Evolutionary conservation across 805 yeast genomes (phyloP).

Genomic region (Ogataea nakhonphanomensis): DNA sequence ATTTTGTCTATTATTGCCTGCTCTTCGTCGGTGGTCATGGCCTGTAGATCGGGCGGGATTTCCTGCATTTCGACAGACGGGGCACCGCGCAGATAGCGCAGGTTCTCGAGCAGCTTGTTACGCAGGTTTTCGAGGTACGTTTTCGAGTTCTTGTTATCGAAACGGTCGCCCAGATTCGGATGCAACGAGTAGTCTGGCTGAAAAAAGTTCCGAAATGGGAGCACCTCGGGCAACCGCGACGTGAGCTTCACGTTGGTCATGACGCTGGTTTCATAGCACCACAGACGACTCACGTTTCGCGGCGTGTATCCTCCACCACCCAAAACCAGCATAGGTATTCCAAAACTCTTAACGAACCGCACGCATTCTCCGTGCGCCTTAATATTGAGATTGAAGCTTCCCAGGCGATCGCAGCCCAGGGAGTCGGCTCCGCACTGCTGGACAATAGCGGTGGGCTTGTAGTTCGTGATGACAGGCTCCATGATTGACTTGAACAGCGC

Average conservation of each 20-base stretch:
- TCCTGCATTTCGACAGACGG: conserved; percentile 93
- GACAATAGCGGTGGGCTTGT: conserved; percentile 90
- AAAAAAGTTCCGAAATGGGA: conserved; percentile 79
- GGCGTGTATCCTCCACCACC: conserved; percentile 99
- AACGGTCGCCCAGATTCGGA: conserved; percentile 72
- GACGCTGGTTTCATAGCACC: conserved; percentile 95
- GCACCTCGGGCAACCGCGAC: conserved; percentile 64
- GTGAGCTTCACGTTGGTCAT: conserved; percentile 76
- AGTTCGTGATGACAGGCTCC: conserved; percentile 86
- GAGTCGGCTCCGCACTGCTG: conserved; percentile 98
- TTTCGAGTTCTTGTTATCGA: conserved; percentile 82
- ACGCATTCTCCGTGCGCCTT: conserved; percentile 96
- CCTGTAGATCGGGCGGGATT: conserved; percentile 65
- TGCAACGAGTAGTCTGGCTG: conserved; percentile 90
- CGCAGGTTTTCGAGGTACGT: conserved; percentile 79
- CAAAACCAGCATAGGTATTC: conserved; percentile 82
- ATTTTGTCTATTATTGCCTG: conserved; percentile 34
- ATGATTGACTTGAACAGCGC: conserved; percentile 77
- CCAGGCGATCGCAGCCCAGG: conserved; percentile 86
- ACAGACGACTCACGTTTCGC: conserved; percentile 86
- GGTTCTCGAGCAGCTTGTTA: conserved; percentile 72
- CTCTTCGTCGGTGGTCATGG: conserved; percentile 44
- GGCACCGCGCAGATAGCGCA: conserved; percentile 80
- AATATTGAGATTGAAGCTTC: conserved; percentile 89
- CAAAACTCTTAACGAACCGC: conserved; percentile 80